These are phyloP conservation scores for Leptomonas pyrrhocoris DNA, from an alignment of 208 protist genomes.

Conservation along the genomic window DNA sequence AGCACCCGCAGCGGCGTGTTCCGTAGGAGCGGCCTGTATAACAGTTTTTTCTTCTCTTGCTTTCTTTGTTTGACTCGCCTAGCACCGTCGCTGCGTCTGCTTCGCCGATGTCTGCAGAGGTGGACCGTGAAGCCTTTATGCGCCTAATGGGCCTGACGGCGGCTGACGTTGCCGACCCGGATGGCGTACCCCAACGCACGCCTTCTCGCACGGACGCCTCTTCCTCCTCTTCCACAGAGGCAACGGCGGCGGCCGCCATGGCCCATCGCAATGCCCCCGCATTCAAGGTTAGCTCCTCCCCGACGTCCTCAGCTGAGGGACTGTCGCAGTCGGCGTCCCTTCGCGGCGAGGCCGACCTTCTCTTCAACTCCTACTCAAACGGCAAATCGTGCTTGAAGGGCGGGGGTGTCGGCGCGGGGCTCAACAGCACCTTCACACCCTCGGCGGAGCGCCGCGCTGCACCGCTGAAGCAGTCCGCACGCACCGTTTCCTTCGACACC, in stretches of 20 bases:
- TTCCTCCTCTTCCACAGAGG: background rate
- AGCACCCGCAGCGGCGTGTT: no score
- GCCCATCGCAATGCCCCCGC: background rate
- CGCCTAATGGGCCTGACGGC: constrained; percentile 71
- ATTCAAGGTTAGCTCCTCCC: background rate
- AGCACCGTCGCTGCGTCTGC: background rate
- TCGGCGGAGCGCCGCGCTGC: background rate
- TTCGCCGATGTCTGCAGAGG: constrained; percentile 17
- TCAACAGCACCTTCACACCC: background rate
- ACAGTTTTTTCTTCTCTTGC: no score
- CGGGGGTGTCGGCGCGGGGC: background rate
- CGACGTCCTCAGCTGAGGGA: constrained; percentile 15
- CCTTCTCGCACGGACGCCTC: background rate
- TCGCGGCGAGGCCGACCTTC: constrained; percentile 5
- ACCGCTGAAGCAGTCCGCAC: background rate
- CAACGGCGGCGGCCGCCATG: background rate
- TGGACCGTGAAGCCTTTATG: constrained; percentile 77
- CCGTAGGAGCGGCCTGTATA: no score
- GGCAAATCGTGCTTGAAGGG: background rate
- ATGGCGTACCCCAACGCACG: constrained; percentile 1
- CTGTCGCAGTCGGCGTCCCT: constrained; percentile 34
- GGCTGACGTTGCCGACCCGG: constrained; percentile 73
- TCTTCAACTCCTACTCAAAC: constrained; percentile 1
- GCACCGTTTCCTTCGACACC: constrained; percentile 2
- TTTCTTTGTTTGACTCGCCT: constrained; percentile 10